These are phyloP conservation scores for Tardiomyces depauwii DNA, from an alignment of 1,139 yeast genomes.

Conservation along the genomic window DNA sequence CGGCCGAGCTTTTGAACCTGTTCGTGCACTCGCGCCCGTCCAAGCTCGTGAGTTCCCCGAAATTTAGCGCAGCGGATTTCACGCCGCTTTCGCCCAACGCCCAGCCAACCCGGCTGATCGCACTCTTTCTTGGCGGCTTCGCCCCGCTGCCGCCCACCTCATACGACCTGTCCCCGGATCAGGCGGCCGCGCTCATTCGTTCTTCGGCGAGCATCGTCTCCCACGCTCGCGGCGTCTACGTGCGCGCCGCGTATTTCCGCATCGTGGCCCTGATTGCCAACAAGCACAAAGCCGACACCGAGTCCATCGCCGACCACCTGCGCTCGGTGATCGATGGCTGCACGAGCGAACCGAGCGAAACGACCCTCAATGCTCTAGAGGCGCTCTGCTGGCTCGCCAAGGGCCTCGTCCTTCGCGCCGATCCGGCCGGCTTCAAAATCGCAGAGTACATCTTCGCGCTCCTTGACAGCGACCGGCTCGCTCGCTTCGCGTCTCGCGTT, in stretches of 20 bases:
- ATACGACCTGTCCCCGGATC: not conserved
- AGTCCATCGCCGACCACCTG: not conserved
- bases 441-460: conserved; percentile 29
- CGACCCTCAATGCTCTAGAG: conserved; percentile 34
- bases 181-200: not conserved
- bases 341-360: not conserved
- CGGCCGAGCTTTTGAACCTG: not conserved
- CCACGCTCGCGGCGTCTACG: conserved; percentile 5
- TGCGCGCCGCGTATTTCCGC: conserved; percentile 11
- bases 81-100: not conserved
- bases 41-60: not conserved
- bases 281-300: conserved; percentile 4
- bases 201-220: conserved; percentile 1
- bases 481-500: conserved; percentile 36
- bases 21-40: not conserved
- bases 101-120: not conserved
- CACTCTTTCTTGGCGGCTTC: not conserved
- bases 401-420: conserved; percentile 52
- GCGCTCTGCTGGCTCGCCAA: conserved; percentile 58
- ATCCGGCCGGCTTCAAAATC: conserved; percentile 34
- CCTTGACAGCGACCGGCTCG: conserved; percentile 24
- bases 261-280: conserved; percentile 10
- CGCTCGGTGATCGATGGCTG: not conserved
- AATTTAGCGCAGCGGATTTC: not conserved
- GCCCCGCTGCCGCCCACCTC: not conserved